Evolutionary conservation across 2,329 filamentous ascomycete genomes (phyloP).

Genomic region (Fusarium mexicanum): DNA sequence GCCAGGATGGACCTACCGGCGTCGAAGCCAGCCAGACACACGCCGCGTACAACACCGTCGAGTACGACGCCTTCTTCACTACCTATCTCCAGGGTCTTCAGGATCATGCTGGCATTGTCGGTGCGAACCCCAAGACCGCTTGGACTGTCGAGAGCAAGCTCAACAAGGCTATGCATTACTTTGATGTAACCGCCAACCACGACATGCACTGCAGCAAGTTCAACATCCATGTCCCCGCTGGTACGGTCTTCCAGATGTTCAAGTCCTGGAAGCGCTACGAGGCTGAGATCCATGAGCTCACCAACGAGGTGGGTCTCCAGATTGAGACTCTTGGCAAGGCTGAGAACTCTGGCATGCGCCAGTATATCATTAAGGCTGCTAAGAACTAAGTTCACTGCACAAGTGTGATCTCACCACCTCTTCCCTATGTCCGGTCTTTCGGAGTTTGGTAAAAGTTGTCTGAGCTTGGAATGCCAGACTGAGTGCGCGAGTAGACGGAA

Average conservation of each 20-base stretch:
- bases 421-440: neutral
- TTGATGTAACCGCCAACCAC: slow-evolving; percentile 22
- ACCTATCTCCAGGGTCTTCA: slow-evolving; percentile 28
- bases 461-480: neutral
- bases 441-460: neutral
- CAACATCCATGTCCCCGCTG: neutral
- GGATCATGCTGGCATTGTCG: slow-evolving; percentile 17
- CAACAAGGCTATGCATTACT: slow-evolving; percentile 33
- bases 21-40: neutral
- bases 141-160: slow-evolving; percentile 22
- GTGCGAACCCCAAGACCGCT: neutral
- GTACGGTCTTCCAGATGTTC: slow-evolving; percentile 34
- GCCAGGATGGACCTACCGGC: slow-evolving; percentile 28
- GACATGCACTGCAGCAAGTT: slow-evolving; percentile 27
- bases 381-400: neutral
- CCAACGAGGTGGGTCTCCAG: slow-evolving; percentile 12
- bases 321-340: slow-evolving; percentile 37
- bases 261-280: slow-evolving; percentile 40
- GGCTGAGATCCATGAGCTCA: slow-evolving; percentile 15
- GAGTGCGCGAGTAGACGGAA: neutral
- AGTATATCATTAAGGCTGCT: slow-evolving; percentile 18
- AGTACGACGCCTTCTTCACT: slow-evolving; percentile 31
- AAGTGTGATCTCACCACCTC: rapidly evolving
- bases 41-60: slow-evolving; percentile 23
- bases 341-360: slow-evolving; percentile 32